Percentiles rank a stretch among this genome's conserved stretches.
Evolutionary conservation across 345 rosid genomes (phyloP).

Genomic region (Trapa bicornis): DNA sequence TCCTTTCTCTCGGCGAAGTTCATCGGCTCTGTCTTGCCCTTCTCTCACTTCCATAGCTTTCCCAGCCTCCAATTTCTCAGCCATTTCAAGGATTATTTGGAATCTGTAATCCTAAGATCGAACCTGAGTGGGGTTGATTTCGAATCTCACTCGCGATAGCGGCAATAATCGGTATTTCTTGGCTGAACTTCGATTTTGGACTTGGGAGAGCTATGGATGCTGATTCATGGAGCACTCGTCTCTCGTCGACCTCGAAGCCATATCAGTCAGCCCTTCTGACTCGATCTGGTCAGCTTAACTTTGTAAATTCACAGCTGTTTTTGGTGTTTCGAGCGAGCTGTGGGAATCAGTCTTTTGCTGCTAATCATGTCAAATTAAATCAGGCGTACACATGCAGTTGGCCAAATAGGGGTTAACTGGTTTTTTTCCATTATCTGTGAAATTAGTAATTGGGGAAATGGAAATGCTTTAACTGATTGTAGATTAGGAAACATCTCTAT

Average conservation of each 20-base stretch:
- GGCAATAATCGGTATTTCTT: not conserved
- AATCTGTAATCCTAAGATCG: not conserved
- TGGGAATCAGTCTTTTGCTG: not conserved
- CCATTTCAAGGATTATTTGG: not conserved
- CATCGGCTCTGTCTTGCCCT: conserved; percentile 2
- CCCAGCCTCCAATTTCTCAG: not conserved
- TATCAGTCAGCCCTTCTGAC: conserved; percentile 75
- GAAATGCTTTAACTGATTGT: not conserved
- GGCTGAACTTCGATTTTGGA: not conserved
- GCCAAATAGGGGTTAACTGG: not conserved
- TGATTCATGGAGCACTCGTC: conserved; percentile 80
- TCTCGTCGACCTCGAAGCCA: conserved; percentile 70
- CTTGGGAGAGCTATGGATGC: conserved; percentile 44
- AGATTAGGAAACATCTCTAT: no score
- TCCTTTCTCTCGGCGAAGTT: not conserved
- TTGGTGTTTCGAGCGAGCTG: conserved; percentile 1
- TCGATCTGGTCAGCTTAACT: conserved; percentile 62
- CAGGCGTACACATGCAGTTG: not conserved
- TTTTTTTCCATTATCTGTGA: not conserved
- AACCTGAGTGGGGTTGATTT: not conserved
- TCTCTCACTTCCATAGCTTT: conserved; percentile 1
- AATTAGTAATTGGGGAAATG: not conserved
- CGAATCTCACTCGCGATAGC: not conserved
- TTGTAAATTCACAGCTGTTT: not conserved
- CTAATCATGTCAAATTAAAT: not conserved